phyloP scores from a whole-genome alignment of 352 stramenopile genomes.

The Globisporangium paddicum region DNA sequence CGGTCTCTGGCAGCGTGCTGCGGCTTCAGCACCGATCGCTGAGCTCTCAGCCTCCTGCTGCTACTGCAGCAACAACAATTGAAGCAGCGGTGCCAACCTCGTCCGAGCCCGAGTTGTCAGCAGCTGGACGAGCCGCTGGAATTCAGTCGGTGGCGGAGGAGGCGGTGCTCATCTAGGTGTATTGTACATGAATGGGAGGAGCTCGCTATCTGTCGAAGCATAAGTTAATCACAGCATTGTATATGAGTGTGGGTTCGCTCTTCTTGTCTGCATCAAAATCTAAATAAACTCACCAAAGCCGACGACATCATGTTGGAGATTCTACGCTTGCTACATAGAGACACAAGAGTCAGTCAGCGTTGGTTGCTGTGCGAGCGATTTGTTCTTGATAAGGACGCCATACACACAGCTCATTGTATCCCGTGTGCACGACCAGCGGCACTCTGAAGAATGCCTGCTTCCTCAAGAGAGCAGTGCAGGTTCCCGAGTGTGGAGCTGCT shows the following conservation, averaged over 20 bases:
- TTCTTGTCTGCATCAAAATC: neutral
- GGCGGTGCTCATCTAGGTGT: slow-evolving; percentile 2
- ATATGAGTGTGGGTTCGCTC: too few relatives aligned
- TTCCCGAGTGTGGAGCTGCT: slow-evolving; percentile 19
- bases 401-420: too few relatives aligned
- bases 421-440: slow-evolving; percentile 41
- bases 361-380: too few relatives aligned
- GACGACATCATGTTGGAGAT: too few relatives aligned
- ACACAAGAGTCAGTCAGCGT: too few relatives aligned
- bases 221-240: slow-evolving; percentile 4
- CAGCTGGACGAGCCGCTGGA: slow-evolving; percentile 4
- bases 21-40: slow-evolving; percentile 24
- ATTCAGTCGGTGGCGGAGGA: neutral
- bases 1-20: slow-evolving; percentile 55
- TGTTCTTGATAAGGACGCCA: too few relatives aligned
- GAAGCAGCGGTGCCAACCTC: neutral
- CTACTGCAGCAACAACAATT: slow-evolving; percentile 1
- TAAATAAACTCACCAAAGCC: too few relatives aligned
- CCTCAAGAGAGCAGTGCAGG: slow-evolving; percentile 28
- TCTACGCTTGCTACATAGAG: too few relatives aligned
- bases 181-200: neutral
- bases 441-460: slow-evolving; percentile 49
- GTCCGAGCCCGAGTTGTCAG: neutral
- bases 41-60: neutral
- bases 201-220: neutral